Evolutionary conservation across 2,329 filamentous ascomycete genomes (phyloP), one percentile per base, ranked within the genome.

Genomic region (Elsinoe ampelina): DNA sequence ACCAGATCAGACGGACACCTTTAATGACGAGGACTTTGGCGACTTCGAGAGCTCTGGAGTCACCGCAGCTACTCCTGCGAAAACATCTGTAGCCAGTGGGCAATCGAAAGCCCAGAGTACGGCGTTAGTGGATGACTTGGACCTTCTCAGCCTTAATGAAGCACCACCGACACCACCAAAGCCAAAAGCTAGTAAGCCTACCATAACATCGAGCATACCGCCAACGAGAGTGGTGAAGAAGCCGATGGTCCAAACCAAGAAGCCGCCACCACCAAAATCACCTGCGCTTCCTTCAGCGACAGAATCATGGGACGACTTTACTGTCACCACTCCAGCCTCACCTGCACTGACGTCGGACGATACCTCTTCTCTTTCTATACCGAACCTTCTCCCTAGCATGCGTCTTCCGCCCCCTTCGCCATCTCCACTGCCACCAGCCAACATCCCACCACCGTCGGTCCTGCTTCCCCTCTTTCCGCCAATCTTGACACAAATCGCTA

Each of bases 401-500:
- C 26, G 41, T 20, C 47, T 58, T 42, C 50, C 32, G 5, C 19
- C 30, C 45, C 57, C 5, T 50, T 60, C 35, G 64, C 32, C 55
- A 61, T 50, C 54, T 62, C 67, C 70, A 57, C 59, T 71, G 20
- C 86, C 89, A 5, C 90, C 90, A 4, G 89, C 84, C 15, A 96
- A 95, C 66, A 83, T 96, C 6, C 92, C 92, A 8, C 92, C 92
- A 3, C 92, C 92, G 1, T 88, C 88, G 0, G 79, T 95, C 17
- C 76, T 97, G 12, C 77, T 97, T 19, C 84, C 87, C 7, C 71
- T 89, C 6, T 89, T 95, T 62, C 83, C 88, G 0, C 75, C 80
- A 6, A 73, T 95, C 4, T 81, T 95, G 59, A 76, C 80, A 17
- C 75, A 84, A 26, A 84, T 85, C 3, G 80, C 84, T 60, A 75